Evolutionary conservation across 495 filamentous ascomycete species (phyloP).

Genomic region (Rusavskia elegans): DNA sequence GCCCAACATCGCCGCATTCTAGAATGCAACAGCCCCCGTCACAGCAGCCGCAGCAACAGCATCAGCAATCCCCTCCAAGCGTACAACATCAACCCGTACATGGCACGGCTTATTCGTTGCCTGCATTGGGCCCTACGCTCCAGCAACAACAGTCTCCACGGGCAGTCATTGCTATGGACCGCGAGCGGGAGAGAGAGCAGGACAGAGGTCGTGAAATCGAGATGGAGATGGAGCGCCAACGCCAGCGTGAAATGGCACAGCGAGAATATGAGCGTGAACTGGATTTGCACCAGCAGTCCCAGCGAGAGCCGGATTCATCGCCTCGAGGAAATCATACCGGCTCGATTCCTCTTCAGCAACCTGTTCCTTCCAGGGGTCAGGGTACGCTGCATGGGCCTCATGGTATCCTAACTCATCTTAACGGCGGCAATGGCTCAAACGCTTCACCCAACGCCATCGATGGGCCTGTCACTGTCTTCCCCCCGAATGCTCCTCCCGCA

Average conservation of each 20-base stretch:
- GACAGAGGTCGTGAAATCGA: constrained; percentile 21
- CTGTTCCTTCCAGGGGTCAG: constrained; percentile 66
- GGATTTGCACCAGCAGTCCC: constrained; percentile 42
- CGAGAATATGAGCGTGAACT: constrained; percentile 39
- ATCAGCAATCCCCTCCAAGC: constrained; percentile 33
- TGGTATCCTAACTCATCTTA: constrained; percentile 65
- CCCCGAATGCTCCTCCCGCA: constrained; percentile 45
- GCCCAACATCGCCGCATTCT: constrained; percentile 21
- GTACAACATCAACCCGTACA: constrained; percentile 30
- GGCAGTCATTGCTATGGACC: constrained; percentile 30
- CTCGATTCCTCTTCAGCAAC: constrained; percentile 78
- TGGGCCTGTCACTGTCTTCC: constrained; percentile 49
- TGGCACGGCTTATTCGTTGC: constrained; percentile 31
- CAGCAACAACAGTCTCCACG: constrained; percentile 33
- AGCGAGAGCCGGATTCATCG: constrained; percentile 31
- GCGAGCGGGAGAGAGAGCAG: constrained; percentile 36
- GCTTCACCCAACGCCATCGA: constrained; percentile 36
- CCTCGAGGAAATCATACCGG: constrained; percentile 72
- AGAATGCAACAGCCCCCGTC: constrained; percentile 22
- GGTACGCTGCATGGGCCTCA: constrained; percentile 76
- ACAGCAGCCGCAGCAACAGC: constrained; percentile 37
- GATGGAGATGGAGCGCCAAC: constrained; percentile 22
- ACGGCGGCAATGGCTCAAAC: constrained; percentile 33
- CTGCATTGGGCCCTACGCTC: constrained; percentile 35
- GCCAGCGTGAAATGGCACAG: constrained; percentile 12